Conservation (phyloP, 1,139 yeast genomes). For the Yamadazyma blattariae region DNA sequence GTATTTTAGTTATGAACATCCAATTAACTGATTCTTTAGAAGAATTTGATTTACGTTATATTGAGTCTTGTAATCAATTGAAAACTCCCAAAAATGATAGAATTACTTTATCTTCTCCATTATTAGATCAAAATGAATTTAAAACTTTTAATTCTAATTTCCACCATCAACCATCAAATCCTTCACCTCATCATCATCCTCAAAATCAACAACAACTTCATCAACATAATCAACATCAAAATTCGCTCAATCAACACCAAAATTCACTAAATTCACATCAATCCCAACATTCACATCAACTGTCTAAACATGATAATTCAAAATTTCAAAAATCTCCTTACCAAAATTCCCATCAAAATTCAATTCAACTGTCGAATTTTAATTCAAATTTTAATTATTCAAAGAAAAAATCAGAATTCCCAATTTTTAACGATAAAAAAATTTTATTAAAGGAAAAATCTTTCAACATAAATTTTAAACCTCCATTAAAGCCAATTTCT, state of each 20-base stretch:
- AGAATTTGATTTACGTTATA: slow-evolving; percentile 17
- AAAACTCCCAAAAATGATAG: slow-evolving; percentile 10
- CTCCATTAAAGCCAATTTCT: slow-evolving; percentile 14
- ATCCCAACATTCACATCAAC: background rate
- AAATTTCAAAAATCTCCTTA: background rate
- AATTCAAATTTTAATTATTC: slow-evolving; percentile 1
- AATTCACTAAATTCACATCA: background rate
- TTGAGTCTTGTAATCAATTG: slow-evolving; percentile 19
- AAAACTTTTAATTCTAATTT: background rate
- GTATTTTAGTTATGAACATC: slow-evolving; percentile 12
- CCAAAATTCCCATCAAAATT: background rate
- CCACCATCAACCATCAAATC: too few species aligned
- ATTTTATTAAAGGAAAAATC: slow-evolving; percentile 5
- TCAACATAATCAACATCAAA: background rate
- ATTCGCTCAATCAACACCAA: background rate
- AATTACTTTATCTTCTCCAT: slow-evolving; percentile 16
- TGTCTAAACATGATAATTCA: background rate
- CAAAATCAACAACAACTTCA: slow-evolving; percentile 5
- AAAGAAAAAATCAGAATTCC: slow-evolving; percentile 4
- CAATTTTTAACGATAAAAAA: slow-evolving; percentile 13
- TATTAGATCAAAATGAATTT: slow-evolving; percentile 11
- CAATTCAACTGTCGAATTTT: background rate
- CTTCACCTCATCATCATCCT: too few species aligned
- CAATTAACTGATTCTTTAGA: slow-evolving; percentile 17
- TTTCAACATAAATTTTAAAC: slow-evolving; percentile 9